Base-by-base conservation (phyloP, 192 early-diverging fungal species). In the Kickxella alabastrina region DNA sequence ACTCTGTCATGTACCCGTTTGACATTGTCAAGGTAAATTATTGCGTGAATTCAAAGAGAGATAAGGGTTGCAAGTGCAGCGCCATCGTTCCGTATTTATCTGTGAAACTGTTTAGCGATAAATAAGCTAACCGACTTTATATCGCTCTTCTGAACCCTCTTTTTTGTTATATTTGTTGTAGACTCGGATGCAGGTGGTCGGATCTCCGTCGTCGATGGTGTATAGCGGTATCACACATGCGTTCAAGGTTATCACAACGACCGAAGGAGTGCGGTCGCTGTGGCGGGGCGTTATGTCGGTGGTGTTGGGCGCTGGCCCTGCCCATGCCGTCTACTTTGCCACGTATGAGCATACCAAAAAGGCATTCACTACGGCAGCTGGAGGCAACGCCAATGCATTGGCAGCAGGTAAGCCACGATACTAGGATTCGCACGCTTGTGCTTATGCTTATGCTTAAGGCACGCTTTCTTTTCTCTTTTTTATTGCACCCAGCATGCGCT, bases 211-310 rank as follows among this genome's bases (percentile, higher is more conserved):
- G 13, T 77, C 83, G 53, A 82, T 80, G 6, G 72, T 86, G 18
- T 91, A 89, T 62, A 83, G 77, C 52, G 82, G 85, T 14, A 80
- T 92, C 0, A 64, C 69, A 5, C 80, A 89, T 40, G 87, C 92
- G 17, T 44, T 90, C 28, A 66, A 80, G 28, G 75, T 80, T 29
- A 88, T 90, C 49, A 68, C 82, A 21, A 83, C 87, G 15, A 86
- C 85, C 8, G 89, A 92, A 50, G 90, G 91, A 5, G 68, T 83
- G 9, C 72, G 79, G 10, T 77, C 89, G n/a, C 79, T 98, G 26
- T 98, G 92, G 91, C 79, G 92, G 15, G 95, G 95, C 17, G 90
- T 98, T 10, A 89, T 83, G 57, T 92, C 91, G 13, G 92, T 98
- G 3, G 83, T 96, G 13, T 48, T 96, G 47, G 93, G 93, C 10